Percentiles rank a stretch among this genome's conserved stretches.
phyloP scores from a whole-genome alignment of 2,329 filamentous ascomycete genomes.

The Cladosporium sp. region DNA sequence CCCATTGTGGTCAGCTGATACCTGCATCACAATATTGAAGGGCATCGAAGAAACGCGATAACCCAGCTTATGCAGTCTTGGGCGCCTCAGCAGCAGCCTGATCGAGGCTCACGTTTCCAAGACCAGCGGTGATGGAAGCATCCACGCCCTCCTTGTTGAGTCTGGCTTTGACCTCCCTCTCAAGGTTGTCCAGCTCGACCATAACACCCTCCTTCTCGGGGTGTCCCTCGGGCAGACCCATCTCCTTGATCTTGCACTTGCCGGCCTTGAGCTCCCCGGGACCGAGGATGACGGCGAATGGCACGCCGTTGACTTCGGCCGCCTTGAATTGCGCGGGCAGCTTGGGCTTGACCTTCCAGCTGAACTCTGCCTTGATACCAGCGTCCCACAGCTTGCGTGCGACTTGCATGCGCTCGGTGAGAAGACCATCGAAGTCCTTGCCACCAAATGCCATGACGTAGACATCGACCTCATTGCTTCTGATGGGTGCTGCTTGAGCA shows the following conservation, averaged over 20 bases:
- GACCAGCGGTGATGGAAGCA: constrained; percentile 26
- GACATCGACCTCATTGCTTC: constrained; percentile 79
- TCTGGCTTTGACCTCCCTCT: constrained; percentile 62
- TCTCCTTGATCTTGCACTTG: constrained; percentile 85
- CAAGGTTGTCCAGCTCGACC: constrained; percentile 65
- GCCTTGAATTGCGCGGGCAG: constrained; percentile 88
- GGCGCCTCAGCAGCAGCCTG: constrained; percentile 27
- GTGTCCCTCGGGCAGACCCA: constrained; percentile 77
- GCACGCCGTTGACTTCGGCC: constrained; percentile 76
- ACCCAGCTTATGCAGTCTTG: constrained; percentile 25
- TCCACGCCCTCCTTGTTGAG: constrained; percentile 35
- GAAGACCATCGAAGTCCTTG: constrained; percentile 76
- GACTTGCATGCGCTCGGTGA: constrained; percentile 82
- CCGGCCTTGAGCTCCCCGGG: constrained; percentile 84
- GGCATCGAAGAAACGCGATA: background rate
- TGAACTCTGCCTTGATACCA: constrained; percentile 88
- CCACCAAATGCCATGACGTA: constrained; percentile 95
- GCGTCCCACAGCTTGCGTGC: constrained; percentile 78
- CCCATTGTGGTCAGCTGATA: constrained; percentile 7
- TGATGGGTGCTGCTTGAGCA: constrained; percentile 55
- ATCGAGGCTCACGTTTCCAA: constrained; percentile 30
- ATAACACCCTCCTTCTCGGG: constrained; percentile 86
- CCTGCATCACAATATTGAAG: background rate
- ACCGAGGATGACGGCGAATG: constrained; percentile 85
- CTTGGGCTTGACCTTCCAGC: constrained; percentile 88